These are phyloP conservation scores for Metschnikowia shivogae DNA, from an alignment of 805 yeast species.

Conservation along the genomic window DNA sequence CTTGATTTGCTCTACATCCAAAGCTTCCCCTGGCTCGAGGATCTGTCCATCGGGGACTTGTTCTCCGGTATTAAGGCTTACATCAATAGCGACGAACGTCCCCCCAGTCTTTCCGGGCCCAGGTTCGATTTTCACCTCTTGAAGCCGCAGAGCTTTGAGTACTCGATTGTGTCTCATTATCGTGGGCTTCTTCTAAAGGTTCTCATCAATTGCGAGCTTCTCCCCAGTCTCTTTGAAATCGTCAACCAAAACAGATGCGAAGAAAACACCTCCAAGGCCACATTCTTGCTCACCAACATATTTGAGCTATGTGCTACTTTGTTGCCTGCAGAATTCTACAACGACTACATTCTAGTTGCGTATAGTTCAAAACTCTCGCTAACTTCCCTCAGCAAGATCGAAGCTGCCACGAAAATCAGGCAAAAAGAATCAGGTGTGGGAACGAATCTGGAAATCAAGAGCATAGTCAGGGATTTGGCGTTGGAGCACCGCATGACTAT, in stretches of 20 bases:
- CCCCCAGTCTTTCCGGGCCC: neutral
- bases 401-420: conserved; percentile 12
- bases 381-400: conserved; percentile 13
- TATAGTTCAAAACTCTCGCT: conserved; percentile 9
- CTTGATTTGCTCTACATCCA: conserved; percentile 62
- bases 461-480: conserved; percentile 20
- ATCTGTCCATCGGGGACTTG: conserved; percentile 12
- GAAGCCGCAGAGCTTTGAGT: conserved; percentile 36
- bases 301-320: conserved; percentile 49
- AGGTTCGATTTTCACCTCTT: conserved; percentile 14
- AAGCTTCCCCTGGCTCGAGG: conserved; percentile 49
- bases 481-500: conserved; percentile 23
- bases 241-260: conserved; percentile 42
- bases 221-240: conserved; percentile 42
- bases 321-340: conserved; percentile 46
- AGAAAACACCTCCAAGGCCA: conserved; percentile 53
- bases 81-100: conserved; percentile 19
- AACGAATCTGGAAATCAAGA: conserved; percentile 15
- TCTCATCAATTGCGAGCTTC: conserved; percentile 52
- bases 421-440: neutral
- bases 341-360: conserved; percentile 11
- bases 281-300: conserved; percentile 61
- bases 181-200: conserved; percentile 56
- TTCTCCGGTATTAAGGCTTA: conserved; percentile 8
- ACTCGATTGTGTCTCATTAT: conserved; percentile 54